Conservation (phyloP, 108 stramenopile genomes). For the Stephanodiscus minutulus region DNA sequence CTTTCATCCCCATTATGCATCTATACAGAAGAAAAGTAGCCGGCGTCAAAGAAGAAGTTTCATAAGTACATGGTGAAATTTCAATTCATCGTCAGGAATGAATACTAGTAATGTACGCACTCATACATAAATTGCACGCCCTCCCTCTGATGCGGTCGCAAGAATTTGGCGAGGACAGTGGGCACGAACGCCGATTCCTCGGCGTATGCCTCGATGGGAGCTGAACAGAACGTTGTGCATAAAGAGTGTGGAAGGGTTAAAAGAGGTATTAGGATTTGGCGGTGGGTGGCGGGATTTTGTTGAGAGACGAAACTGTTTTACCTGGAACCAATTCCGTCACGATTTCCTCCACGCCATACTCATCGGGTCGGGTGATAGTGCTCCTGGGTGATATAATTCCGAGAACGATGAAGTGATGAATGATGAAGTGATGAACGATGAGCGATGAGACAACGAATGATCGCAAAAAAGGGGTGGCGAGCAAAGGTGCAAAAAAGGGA, state of each 20-base stretch:
- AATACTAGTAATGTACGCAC: no score
- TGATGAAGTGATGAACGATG: slow-evolving; percentile 23
- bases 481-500: slow-evolving; percentile 5
- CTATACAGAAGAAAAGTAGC: no score
- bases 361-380: slow-evolving; percentile 71
- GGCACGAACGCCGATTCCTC: slow-evolving; percentile 87
- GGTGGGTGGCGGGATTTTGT: background rate
- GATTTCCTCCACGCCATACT: slow-evolving; percentile 84
- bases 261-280: background rate
- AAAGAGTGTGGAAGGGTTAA: background rate
- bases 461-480: background rate
- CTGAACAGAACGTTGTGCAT: slow-evolving; percentile 27
- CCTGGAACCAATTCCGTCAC: slow-evolving; percentile 57
- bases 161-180: slow-evolving; percentile 90
- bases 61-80: no score
- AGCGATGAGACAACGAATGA: slow-evolving; percentile 3
- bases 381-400: slow-evolving; percentile 30
- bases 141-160: slow-evolving; percentile 98
- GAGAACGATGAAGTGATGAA: slow-evolving; percentile 7
- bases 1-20: no score
- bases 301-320: background rate
- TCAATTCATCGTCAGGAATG: no score
- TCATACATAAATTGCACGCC: slow-evolving; percentile 97
- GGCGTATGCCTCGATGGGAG: slow-evolving; percentile 62
- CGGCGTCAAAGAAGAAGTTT: no score